phyloP scores from a whole-genome alignment of 805 yeast species.

The Lachancea nothofagi region DNA sequence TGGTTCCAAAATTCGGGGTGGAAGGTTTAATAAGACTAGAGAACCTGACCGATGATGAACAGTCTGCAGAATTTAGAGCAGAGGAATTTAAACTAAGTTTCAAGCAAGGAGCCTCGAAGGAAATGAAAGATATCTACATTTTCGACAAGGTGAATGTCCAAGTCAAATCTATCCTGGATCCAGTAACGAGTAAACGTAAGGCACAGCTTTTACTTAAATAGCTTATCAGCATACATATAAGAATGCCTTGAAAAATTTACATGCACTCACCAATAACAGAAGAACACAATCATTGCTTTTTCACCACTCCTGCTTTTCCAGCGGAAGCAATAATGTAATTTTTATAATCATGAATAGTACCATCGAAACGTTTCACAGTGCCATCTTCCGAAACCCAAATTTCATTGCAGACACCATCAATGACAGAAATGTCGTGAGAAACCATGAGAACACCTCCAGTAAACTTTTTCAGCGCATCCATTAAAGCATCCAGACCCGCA shows the following conservation, averaged over 20 bases:
- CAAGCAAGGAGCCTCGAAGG: constrained; percentile 39
- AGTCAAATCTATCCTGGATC: constrained; percentile 77
- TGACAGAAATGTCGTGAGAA: constrained; percentile 92
- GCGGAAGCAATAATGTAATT: constrained; percentile 77
- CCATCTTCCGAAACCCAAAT: constrained; percentile 94
- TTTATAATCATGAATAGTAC: constrained; percentile 84
- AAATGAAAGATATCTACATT: constrained; percentile 50
- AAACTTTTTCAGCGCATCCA: constrained; percentile 81
- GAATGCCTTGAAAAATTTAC: neutral
- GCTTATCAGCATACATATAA: neutral
- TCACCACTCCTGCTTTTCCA: constrained; percentile 84
- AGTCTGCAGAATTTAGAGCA: constrained; percentile 66
- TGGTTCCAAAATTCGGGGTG: constrained; percentile 93
- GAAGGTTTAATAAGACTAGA: constrained; percentile 88
- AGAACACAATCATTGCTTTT: constrained; percentile 49
- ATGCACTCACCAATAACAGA: neutral
- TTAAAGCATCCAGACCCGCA: constrained; percentile 91
- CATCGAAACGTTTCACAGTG: constrained; percentile 68
- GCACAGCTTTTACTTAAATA: constrained; percentile 66
- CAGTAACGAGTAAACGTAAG: constrained; percentile 85
- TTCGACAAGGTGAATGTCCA: constrained; percentile 84
- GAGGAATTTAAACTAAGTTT: constrained; percentile 66
- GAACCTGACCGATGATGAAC: constrained; percentile 57
- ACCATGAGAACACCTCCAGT: constrained; percentile 97
- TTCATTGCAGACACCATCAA: constrained; percentile 82